Percentiles rank a stretch among this genome's conserved stretches.
phyloP scores from a whole-genome alignment of 2,329 filamentous ascomycete species.

The Colletotrichum gigasporum region DNA sequence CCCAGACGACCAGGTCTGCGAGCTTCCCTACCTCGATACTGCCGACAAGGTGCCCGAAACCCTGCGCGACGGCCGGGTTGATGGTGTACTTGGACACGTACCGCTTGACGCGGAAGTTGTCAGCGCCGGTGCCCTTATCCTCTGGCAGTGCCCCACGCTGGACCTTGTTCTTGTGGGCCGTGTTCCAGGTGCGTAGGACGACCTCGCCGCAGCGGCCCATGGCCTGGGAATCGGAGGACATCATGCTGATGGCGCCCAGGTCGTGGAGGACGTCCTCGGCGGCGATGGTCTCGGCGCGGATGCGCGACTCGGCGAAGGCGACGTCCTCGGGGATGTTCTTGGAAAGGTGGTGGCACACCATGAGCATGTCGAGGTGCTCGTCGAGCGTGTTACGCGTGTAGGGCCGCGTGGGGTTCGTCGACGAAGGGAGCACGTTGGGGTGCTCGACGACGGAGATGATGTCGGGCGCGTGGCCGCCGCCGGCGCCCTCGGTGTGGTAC shows the following conservation, averaged over 20 bases:
- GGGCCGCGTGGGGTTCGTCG: constrained; percentile 91
- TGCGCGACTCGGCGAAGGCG: constrained; percentile 92
- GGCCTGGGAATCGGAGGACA: constrained; percentile 93
- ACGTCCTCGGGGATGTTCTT: constrained; percentile 96
- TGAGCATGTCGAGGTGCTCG: constrained; percentile 97
- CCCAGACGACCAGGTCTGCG: constrained; percentile 90
- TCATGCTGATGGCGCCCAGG: constrained; percentile 95
- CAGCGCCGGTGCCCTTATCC: constrained; percentile 80
- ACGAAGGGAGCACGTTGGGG: constrained; percentile 86
- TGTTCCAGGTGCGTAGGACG: constrained; percentile 93
- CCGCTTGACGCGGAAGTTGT: constrained; percentile 91
- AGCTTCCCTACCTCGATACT: constrained; percentile 90
- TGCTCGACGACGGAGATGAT: constrained; percentile 95
- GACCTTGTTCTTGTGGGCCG: constrained; percentile 94
- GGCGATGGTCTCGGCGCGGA: constrained; percentile 94
- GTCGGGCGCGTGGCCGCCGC: constrained; percentile 93
- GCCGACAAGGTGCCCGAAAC: constrained; percentile 87
- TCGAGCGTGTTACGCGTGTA: constrained; percentile 93
- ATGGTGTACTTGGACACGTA: constrained; percentile 97
- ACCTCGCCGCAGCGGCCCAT: constrained; percentile 98
- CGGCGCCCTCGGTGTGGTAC: constrained; percentile 96
- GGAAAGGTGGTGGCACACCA: constrained; percentile 95
- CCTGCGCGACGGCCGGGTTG: constrained; percentile 91
- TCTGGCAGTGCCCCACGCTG: constrained; percentile 81
- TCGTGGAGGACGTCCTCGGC: constrained; percentile 97